Evolutionary conservation across 441 rosid species (phyloP).

Genomic region (Biscutella laevigata): DNA sequence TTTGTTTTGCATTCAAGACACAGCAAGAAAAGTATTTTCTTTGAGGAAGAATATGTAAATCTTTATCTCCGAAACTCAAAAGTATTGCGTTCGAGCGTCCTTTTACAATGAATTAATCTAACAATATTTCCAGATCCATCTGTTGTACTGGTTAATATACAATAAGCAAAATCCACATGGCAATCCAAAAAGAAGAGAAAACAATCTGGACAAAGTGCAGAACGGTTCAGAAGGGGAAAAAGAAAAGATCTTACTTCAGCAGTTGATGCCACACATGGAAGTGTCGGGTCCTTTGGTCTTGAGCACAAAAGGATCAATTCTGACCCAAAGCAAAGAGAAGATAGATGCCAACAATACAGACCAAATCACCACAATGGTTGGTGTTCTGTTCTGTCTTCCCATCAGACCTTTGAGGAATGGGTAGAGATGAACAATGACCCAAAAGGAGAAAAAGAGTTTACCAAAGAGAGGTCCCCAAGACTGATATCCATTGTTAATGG

Average conservation of each 20-base stretch:
- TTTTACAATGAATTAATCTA: constrained; percentile 5
- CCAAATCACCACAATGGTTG: constrained; percentile 93
- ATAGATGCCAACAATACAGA: constrained; percentile 81
- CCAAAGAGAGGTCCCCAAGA: constrained; percentile 93
- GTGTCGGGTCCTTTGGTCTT: constrained; percentile 89
- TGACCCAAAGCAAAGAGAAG: constrained; percentile 91
- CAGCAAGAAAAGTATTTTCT: background rate
- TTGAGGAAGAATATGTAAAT: background rate
- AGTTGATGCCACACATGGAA: constrained; percentile 72
- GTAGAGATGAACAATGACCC: constrained; percentile 95
- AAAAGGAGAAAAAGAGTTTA: constrained; percentile 84
- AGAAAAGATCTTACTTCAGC: constrained; percentile 32
- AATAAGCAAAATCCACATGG: constrained; percentile 16
- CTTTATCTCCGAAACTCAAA: background rate
- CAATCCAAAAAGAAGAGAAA: constrained; percentile 13
- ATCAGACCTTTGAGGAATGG: constrained; percentile 96
- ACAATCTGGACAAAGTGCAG: constrained; percentile 6
- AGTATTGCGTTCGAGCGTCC: background rate
- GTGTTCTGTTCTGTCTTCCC: constrained; percentile 92
- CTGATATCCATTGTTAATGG: constrained; percentile 81
- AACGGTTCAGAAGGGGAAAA: background rate
- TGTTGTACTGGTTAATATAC: constrained; percentile 13
- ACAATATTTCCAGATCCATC: constrained; percentile 7
- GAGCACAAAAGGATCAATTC: constrained; percentile 83
- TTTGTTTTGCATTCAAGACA: constrained; percentile 2